Evolutionary conservation across 1,139 yeast species (phyloP), one percentile per base, ranked within the genome.

Genomic region (Taiozyma sp.): DNA sequence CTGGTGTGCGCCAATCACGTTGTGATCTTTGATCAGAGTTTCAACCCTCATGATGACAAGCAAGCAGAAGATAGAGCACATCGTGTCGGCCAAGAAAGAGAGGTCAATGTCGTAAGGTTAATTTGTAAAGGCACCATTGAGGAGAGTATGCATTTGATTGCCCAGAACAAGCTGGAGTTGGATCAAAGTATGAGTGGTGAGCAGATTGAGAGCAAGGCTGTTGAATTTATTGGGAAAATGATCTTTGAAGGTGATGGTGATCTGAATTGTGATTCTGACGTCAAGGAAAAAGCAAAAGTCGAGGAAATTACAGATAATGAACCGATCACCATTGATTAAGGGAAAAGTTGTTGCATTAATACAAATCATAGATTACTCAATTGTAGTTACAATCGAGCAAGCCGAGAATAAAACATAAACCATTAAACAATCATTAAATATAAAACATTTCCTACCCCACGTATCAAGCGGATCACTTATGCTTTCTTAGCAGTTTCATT

Each of bases 61-160:
- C 99, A 93, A 71, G 99, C 99, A 0, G 99, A 95, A 67, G 99
- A 93, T 68, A 80, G 99, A 65, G 97, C 99, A 0, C 99, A 93
- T 68, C 81, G 99, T 68, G 96, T 95, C 29, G 99, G 99, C 2
- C 99, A 95, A 70, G 86, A 87, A 43, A 83, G 87, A 54, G 93
- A 88, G 48, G 99, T 95, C 23, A 74, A 77, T 45, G 97, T 95
- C 16, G 80, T 83, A 47, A 80, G 96, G 53, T 72, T 95, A 61
- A 87, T 95, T 52, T 79, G 87, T 12, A 78, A 76, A 57, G 76
- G 81, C 51, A 84, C 97, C 1, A 86, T 95, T 43, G 99, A 93
- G 62, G 97, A 93, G 67, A 90, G 87, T 61, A 93, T 93, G 65
- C 76, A 85, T 55, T 84, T 83, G 58, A 71, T 95, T 62, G 98